Evolutionary conservation across 257 asterid species (phyloP), one percentile per base, ranked within the genome.

Genomic region (Eucommia ulmoides): DNA sequence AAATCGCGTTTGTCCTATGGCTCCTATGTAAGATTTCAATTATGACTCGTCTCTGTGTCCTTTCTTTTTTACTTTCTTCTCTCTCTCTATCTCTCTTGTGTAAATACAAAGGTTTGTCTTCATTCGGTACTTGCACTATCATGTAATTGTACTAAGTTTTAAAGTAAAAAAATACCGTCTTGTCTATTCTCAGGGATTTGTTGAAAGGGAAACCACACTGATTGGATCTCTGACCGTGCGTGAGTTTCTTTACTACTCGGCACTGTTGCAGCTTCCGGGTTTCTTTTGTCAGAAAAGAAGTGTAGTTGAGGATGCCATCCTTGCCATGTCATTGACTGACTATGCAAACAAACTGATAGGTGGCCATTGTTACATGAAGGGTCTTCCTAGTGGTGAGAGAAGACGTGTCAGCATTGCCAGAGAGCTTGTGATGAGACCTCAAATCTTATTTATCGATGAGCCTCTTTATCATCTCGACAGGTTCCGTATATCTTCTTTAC

Each of bases 381-480:
- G 97, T 62, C 95, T 91, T 59, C 80, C 72, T 26, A 76, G 79
- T 57, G 99, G 99, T 35, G 99, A 91, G 76, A 81, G 87, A 75
- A 74, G 97, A 54, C 87, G 99, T 24, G 81, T 86, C 54, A 75
- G 93, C 50, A 91, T 91, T 71, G 99, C 99, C 38, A 72, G 99
- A 74, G 99, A 91, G 74, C 94, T 91, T 51, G 93, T 91, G 56
- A 86, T 69, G 93, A 86, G 95, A 64, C 99, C 99, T 1, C 88
- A 79, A 58, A 71, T 81, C 66, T 46, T 91, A 60, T 91, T 91
- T 60, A 81, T 91, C 51, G 99, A 91, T 19, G 99, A 91, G 71
- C 99, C 99, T 65, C 95, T 91, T 48, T 91, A 86, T 69, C 95
- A 78, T 58, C 99, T 91, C 44, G 97, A 91, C 87, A 91, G 99